phyloP scores from a whole-genome alignment of 2,329 filamentous ascomycete genomes.

The Lithohypha guttulata region DNA sequence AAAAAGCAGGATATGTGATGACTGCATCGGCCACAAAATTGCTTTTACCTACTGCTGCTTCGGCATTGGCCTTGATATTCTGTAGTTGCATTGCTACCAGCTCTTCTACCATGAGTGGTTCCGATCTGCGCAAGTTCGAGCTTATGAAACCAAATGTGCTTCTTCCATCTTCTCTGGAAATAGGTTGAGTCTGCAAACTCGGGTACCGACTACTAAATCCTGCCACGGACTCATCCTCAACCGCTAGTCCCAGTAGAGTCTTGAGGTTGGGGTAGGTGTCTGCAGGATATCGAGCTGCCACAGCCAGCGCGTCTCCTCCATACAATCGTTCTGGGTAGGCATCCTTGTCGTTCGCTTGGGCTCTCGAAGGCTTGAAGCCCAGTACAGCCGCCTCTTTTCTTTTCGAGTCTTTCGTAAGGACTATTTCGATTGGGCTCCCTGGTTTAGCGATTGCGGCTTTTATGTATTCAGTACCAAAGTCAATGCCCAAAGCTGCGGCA shows the following conservation, averaged over 20 bases:
- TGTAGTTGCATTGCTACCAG: constrained; percentile 92
- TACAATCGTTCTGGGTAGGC: constrained; percentile 81
- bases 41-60: constrained; percentile 66
- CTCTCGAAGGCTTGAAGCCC: constrained; percentile 77
- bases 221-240: constrained; percentile 48
- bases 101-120: constrained; percentile 70
- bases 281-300: constrained; percentile 76
- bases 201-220: constrained; percentile 70
- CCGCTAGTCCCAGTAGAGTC: constrained; percentile 65
- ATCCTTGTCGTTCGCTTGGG: constrained; percentile 48
- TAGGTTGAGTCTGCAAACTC: constrained; percentile 55
- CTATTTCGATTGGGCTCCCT: constrained; percentile 92
- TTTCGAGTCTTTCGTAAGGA: constrained; percentile 93
- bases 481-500: constrained; percentile 78
- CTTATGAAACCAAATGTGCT: constrained; percentile 76
- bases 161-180: constrained; percentile 39
- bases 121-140: constrained; percentile 52
- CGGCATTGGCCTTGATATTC: constrained; percentile 81
- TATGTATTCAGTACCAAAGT: constrained; percentile 92
- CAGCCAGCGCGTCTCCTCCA: constrained; percentile 79
- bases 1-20: constrained; percentile 82
- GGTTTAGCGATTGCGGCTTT: constrained; percentile 95
- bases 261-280: constrained; percentile 96
- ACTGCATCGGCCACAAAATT: constrained; percentile 68
- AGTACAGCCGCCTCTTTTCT: constrained; percentile 88